Base-by-base conservation (phyloP, 2,329 filamentous ascomycete genomes). In the Aspergillus hortae region DNA sequence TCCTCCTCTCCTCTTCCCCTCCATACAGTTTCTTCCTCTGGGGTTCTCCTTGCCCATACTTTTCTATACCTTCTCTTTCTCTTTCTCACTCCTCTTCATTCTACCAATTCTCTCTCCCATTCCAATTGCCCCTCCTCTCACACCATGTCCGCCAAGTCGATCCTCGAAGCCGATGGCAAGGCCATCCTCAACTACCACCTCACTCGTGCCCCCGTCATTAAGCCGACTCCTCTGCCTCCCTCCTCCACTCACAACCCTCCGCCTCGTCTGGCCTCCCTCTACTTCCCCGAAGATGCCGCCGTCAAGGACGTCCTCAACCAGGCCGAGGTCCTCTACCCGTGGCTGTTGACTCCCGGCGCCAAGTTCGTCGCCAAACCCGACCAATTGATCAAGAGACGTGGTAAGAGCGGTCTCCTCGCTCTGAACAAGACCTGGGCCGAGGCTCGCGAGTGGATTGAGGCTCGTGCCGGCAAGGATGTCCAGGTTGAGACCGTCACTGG, bases 161-260 rank as follows among this genome's bases (percentile, higher is more conserved):
- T 99, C 74, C 80, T 89, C 83, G 94, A 99, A 84, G 92, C 92
- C 83, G 94, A 99, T 81, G 94, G 94, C 85, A 99, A 99, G 89
- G 94, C 94, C 84, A 97, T 99, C 82, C 85, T 99, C 85, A 97
- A 96, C 89, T 99, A 97, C 85, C 94, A 97, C 83, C 91, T 99
- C 78, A 97, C 94, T 67, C 89, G 94, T 74, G 90, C 94, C 65
- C 87, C 91, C 62, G 88, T 95, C 75, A 96, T 99, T 85, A 97
- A 96, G 88, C 89, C 92, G 64, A 92, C 91, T 70, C 91, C 94
- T 77, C 90, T 97, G 52, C 90, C 92, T 65, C 74, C 83, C 62
- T 82, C 89, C 60, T 77, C 88, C 61, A 94, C 85, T 75, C 94
- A 99, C 86, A 97, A 97, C 81, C 80, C 94, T 64, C 87, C 94